These are phyloP conservation scores for Leccinum solheimii DNA, from an alignment of 1,284 basidiomycete species.

Conservation along the genomic window DNA sequence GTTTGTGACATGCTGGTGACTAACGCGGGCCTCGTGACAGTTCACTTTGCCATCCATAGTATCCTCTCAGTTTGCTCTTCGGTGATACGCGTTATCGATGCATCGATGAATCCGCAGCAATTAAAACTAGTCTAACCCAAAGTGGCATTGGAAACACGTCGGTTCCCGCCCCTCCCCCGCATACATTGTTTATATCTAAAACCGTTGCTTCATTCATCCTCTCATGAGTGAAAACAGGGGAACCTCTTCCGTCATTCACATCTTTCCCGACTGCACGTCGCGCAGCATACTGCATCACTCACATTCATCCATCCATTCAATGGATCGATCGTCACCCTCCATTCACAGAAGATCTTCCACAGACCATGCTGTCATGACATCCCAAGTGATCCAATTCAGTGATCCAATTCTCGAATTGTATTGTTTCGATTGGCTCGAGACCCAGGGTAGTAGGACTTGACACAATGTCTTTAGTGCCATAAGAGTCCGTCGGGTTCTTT, in stretches of 20 bases:
- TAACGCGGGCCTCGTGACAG: neutral
- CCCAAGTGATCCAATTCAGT: neutral
- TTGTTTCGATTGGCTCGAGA: slow-evolving; percentile 10
- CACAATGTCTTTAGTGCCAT: slow-evolving; percentile 1
- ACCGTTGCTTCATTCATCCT: neutral
- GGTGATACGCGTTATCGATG: slow-evolving; percentile 18
- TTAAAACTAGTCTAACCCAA: slow-evolving; percentile 10
- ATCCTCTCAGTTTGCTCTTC: slow-evolving; percentile 16
- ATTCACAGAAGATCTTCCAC: slow-evolving; percentile 11
- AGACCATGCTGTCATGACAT: neutral
- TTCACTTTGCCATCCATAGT: slow-evolving; percentile 3
- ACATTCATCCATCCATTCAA: neutral
- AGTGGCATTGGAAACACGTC: slow-evolving; percentile 20
- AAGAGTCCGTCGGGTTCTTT: neutral
- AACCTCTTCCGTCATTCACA: neutral
- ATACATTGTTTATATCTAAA: neutral
- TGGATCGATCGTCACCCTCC: slow-evolving; percentile 5
- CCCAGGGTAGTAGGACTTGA: neutral
- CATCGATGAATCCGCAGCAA: slow-evolving; percentile 15
- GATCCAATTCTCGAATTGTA: slow-evolving; percentile 17
- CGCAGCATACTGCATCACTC: neutral
- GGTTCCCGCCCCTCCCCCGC: neutral
- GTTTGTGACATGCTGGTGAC: neutral
- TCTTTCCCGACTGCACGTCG: neutral
- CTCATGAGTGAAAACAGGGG: slow-evolving; percentile 8